A percentile compares a stretch with the other conserved stretches of the same genome.
phyloP scores from a whole-genome alignment of 1,139 yeast species.

The Lodderomyces pseudojiufengensis region DNA sequence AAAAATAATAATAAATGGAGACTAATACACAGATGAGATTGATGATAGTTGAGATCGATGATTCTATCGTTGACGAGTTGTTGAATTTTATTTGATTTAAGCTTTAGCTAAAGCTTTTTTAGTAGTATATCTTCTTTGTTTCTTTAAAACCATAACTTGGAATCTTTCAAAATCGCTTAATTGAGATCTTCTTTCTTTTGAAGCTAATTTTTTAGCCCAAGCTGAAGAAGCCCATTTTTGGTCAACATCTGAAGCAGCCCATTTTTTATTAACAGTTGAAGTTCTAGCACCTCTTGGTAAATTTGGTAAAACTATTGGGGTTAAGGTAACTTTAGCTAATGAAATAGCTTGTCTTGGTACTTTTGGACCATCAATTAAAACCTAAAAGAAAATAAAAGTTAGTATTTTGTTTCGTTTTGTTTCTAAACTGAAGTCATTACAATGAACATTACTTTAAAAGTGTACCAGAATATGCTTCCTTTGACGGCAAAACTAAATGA shows the following conservation, averaged over 20 bases:
- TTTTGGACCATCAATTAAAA: constrained; percentile 94
- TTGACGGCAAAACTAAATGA: no score
- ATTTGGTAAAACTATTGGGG: constrained; percentile 80
- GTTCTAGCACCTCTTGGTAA: constrained; percentile 96
- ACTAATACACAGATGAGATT: constrained; percentile 10
- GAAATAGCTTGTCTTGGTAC: constrained; percentile 90
- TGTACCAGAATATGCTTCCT: no score
- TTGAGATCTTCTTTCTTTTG: constrained; percentile 87
- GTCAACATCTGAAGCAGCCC: constrained; percentile 87
- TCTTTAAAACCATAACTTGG: constrained; percentile 96
- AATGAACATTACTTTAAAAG: no score
- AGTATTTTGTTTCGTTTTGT: no score
- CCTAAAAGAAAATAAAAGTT: constrained; percentile 41
- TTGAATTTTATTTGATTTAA: constrained; percentile 32
- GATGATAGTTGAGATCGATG: background rate
- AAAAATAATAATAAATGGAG: constrained; percentile 2
- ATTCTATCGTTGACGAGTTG: no score
- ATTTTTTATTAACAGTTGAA: constrained; percentile 81
- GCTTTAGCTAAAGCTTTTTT: constrained; percentile 84
- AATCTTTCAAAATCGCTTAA: constrained; percentile 98
- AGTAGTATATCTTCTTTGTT: constrained; percentile 94
- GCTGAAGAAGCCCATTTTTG: constrained; percentile 90
- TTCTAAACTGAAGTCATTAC: no score
- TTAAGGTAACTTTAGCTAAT: constrained; percentile 85
- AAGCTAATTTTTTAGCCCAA: constrained; percentile 98